These are phyloP conservation scores for Exophiala phaeomuriformis DNA, from an alignment of 2,329 filamentous ascomycete genomes.

Conservation along the genomic window DNA sequence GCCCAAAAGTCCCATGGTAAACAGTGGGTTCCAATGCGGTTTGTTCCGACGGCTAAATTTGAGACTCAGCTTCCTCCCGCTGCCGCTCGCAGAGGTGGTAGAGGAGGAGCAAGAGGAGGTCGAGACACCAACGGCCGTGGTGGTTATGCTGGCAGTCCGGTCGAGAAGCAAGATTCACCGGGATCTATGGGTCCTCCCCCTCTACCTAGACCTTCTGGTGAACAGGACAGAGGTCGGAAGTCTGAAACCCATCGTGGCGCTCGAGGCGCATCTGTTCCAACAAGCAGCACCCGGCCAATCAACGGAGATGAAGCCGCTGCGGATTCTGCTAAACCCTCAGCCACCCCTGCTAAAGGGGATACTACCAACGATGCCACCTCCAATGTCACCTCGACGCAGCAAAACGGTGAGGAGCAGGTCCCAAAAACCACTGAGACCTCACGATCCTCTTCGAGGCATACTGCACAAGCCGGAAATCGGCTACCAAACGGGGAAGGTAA, in stretches of 20 bases:
- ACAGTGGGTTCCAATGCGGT: slow-evolving; percentile 77
- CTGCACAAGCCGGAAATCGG: slow-evolving; percentile 7
- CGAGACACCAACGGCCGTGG: slow-evolving; percentile 45
- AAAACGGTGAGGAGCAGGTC: slow-evolving; percentile 5
- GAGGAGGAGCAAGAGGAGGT: slow-evolving; percentile 51
- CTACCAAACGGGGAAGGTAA: slow-evolving; percentile 9
- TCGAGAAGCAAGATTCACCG: slow-evolving; percentile 31
- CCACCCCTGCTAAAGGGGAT: slow-evolving; percentile 21
- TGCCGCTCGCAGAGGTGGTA: slow-evolving; percentile 47
- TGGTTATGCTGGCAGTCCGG: slow-evolving; percentile 31
- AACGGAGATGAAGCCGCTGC: slow-evolving; percentile 31
- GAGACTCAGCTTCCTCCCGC: slow-evolving; percentile 62
- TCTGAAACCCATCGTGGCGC: slow-evolving; percentile 28
- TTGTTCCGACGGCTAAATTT: slow-evolving; percentile 78
- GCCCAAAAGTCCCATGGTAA: slow-evolving; percentile 56
- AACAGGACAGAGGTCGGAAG: slow-evolving; percentile 26
- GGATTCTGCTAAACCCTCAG: slow-evolving; percentile 32
- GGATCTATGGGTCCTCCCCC: slow-evolving; percentile 27
- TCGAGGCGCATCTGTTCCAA: slow-evolving; percentile 37
- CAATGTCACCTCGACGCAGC: background rate
- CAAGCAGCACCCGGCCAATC: slow-evolving; percentile 33
- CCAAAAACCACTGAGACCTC: slow-evolving; percentile 15
- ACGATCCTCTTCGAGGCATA: slow-evolving; percentile 24
- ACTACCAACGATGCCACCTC: background rate
- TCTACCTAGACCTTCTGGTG: slow-evolving; percentile 21